A percentile compares a stretch with the other conserved stretches of the same genome.
phyloP scores from a whole-genome alignment of 73 alveolate species.

The Paramecium primaurelia region DNA sequence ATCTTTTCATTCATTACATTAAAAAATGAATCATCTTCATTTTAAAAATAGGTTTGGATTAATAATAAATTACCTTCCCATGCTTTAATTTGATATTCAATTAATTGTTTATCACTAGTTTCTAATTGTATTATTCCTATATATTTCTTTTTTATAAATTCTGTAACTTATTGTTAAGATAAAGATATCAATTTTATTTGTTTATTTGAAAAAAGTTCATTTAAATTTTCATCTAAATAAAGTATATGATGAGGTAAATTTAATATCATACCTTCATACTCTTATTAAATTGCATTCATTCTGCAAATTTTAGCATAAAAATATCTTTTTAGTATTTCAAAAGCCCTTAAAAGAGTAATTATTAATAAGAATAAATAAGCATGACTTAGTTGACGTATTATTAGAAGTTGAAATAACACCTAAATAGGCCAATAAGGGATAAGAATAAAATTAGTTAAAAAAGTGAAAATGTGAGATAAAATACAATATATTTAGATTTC shows the following conservation, averaged over 20 bases:
- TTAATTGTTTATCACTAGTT: background rate
- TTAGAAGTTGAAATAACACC: background rate
- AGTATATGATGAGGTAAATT: background rate
- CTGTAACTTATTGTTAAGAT: background rate
- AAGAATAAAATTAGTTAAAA: background rate
- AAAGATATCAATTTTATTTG: background rate
- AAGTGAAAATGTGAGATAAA: background rate
- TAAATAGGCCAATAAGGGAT: background rate
- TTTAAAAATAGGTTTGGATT: background rate
- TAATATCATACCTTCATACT: background rate
- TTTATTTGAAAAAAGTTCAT: background rate
- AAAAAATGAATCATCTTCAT: background rate
- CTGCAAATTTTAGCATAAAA: background rate
- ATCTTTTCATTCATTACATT: background rate
- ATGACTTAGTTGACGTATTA: background rate
- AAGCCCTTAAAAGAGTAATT: background rate
- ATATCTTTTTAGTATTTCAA: background rate
- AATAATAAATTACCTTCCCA: background rate
- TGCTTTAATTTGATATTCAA: background rate
- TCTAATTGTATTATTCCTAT: background rate
- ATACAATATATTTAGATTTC: background rate
- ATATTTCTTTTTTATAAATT: background rate
- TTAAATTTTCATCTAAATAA: background rate
- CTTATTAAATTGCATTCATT: background rate
- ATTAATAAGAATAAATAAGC: background rate